These are phyloP conservation scores for Cymbidium sinense DNA, from an alignment of 106 monocot species.

Conservation along the genomic window DNA sequence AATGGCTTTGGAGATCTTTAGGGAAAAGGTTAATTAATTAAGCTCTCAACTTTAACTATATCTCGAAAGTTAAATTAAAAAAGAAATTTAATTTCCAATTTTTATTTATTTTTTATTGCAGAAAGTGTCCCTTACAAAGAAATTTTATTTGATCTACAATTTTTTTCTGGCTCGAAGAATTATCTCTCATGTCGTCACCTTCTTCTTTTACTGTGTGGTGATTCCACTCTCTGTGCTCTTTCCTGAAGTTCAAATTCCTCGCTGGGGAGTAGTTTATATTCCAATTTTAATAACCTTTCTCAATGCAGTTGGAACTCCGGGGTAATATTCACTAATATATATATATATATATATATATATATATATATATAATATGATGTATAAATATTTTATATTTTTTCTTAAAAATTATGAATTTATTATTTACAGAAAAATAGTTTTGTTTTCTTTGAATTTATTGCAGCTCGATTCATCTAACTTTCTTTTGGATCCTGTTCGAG, in stretches of 20 bases:
- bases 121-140: constrained; percentile 48
- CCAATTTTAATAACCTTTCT: constrained; percentile 64
- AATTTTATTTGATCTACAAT: constrained; percentile 58
- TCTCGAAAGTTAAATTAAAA: too few relatives aligned
- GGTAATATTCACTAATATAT: constrained; percentile 25
- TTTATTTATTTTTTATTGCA: constrained; percentile 20
- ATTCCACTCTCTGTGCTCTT: constrained; percentile 50
- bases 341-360: too few relatives aligned
- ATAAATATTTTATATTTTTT: too few relatives aligned
- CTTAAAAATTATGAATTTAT: too few relatives aligned
- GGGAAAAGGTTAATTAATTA: constrained; percentile 48
- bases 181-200: constrained; percentile 49
- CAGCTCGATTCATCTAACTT: constrained; percentile 25
- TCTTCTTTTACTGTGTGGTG: constrained; percentile 56
- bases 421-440: too few relatives aligned
- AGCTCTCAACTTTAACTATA: neutral
- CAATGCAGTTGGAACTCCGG: constrained; percentile 65
- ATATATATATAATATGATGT: too few relatives aligned
- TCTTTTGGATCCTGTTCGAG: constrained; percentile 30
- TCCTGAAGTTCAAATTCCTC: constrained; percentile 53
- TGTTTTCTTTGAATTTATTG: neutral
- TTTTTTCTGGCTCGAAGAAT: constrained; percentile 72
- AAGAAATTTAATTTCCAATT: neutral
- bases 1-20: constrained; percentile 38
- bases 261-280: constrained; percentile 59